Conservation (phyloP, 345 rosid genomes). For the Erodium maritimum region DNA sequence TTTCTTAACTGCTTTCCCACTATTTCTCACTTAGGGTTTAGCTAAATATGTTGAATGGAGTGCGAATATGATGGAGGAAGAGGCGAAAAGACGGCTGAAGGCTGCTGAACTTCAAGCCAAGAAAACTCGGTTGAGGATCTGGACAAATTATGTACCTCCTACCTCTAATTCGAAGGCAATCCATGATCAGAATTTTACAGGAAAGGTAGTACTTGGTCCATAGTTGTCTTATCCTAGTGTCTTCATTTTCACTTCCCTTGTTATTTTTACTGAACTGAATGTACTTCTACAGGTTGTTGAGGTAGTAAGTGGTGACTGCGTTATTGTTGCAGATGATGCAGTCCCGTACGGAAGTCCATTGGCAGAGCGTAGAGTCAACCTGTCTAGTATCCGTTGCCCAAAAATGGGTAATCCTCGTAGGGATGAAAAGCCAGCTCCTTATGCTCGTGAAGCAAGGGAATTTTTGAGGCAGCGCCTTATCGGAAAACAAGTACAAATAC, state of each 20-base stretch:
- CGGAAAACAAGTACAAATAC: conserved; percentile 50
- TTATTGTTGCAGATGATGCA: conserved; percentile 87
- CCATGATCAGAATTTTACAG: conserved; percentile 78
- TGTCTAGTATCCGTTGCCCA: conserved; percentile 89
- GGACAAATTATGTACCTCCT: conserved; percentile 87
- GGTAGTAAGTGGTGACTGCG: conserved; percentile 94
- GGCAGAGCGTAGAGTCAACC: conserved; percentile 85
- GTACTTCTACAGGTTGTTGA: conserved; percentile 57
- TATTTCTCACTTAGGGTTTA: conserved; percentile 45
- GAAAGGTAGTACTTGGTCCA: conserved; percentile 42
- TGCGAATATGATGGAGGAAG: conserved; percentile 95
- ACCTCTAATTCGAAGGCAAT: conserved; percentile 78
- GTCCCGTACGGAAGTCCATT: conserved; percentile 62
- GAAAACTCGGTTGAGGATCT: conserved; percentile 59
- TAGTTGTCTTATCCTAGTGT: neutral
- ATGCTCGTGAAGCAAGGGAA: conserved; percentile 91
- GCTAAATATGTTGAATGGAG: conserved; percentile 99
- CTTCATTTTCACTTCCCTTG: too few relatives aligned
- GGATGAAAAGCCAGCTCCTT: conserved; percentile 85
- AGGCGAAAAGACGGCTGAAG: conserved; percentile 62
- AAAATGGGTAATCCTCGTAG: conserved; percentile 81
- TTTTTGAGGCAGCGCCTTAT: conserved; percentile 69
- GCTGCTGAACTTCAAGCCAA: conserved; percentile 86
- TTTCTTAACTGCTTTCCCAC: conserved; percentile 5
- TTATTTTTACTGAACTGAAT: neutral